These are phyloP conservation scores for Odontarrhena argentea DNA, from an alignment of 345 rosid genomes.

Conservation along the genomic window DNA sequence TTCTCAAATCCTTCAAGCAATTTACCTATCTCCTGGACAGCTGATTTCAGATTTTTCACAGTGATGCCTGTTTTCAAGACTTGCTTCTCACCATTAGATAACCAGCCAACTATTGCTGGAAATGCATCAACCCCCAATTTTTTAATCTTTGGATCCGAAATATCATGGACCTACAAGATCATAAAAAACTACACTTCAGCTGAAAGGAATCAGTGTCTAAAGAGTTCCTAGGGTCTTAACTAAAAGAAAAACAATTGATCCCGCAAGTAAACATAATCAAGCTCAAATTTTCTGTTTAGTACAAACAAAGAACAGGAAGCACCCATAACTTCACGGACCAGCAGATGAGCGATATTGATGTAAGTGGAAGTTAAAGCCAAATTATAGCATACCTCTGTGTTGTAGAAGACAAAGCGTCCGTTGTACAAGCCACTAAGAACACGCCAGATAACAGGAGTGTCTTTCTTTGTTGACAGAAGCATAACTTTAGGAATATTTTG, in stretches of 20 bases:
- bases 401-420: constrained; percentile 60
- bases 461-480: constrained; percentile 83
- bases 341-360: background rate
- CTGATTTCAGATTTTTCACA: constrained; percentile 74
- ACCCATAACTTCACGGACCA: background rate
- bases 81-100: constrained; percentile 77
- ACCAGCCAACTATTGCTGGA: constrained; percentile 91
- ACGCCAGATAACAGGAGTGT: constrained; percentile 85
- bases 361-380: constrained; percentile 18
- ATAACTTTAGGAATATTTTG: constrained; percentile 58
- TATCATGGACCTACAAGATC: constrained; percentile 63
- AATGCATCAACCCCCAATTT: constrained; percentile 69
- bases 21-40: constrained; percentile 62
- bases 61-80: constrained; percentile 65
- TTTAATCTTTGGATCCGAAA: constrained; percentile 51
- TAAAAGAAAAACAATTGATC: background rate
- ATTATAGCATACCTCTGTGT: constrained; percentile 59
- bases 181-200: constrained; percentile 19
- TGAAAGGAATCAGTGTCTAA: background rate
- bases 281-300: background rate
- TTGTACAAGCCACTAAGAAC: constrained; percentile 81
- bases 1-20: constrained; percentile 73
- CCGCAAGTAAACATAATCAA: background rate
- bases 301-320: background rate
- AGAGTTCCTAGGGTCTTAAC: background rate